Evolutionary conservation across 306 rosid species (phyloP), one percentile per base, ranked within the genome.

Genomic region (Quercus alba): DNA sequence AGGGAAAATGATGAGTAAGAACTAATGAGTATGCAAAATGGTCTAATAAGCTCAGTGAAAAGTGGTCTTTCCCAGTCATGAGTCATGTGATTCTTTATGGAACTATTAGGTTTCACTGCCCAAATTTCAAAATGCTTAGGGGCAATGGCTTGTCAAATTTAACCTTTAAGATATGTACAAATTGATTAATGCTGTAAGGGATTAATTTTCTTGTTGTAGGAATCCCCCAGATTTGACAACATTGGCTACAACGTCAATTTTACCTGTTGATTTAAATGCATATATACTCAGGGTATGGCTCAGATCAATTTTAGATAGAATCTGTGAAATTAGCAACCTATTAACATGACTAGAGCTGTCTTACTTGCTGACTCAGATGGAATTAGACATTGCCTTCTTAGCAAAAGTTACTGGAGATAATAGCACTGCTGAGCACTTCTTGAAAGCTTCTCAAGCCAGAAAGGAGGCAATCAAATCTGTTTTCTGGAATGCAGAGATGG

Each of bases 251-350:
- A 91, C 97, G 54, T 82, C 91, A 75, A 85, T 95, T 74, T 30
- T 95, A 82, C 98, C 97, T 59, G 94, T 91, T 75, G 99, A 95
- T 83, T 89, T 95, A 61, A 90, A 95, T 88, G 90, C 87, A 73
- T 87, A 83, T 78, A 17, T 93, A 33, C 97, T 90, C 51, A 90
- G 93, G 93, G 98, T 91, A 86, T 54, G 86, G 14, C 77, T 71
- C 31, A 63, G 72, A 75, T 51, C 59, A 67, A 35, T 76, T 38
- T 72, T 57, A 80, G 57, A 83, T 71, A 56, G 33, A 75, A 38
- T 30, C 49, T 67, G 73, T 63, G 20, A 72, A 78, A 58, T 57
- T 72, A 26, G 17, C 62, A 31, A 63, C 63, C 77, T 25, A 55
- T 46, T 57, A 70, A 68, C 79, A 71, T 70, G 77, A 84, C 67